phyloP scores from a whole-genome alignment of 805 yeast genomes.

The Suhomyces sp. region DNA sequence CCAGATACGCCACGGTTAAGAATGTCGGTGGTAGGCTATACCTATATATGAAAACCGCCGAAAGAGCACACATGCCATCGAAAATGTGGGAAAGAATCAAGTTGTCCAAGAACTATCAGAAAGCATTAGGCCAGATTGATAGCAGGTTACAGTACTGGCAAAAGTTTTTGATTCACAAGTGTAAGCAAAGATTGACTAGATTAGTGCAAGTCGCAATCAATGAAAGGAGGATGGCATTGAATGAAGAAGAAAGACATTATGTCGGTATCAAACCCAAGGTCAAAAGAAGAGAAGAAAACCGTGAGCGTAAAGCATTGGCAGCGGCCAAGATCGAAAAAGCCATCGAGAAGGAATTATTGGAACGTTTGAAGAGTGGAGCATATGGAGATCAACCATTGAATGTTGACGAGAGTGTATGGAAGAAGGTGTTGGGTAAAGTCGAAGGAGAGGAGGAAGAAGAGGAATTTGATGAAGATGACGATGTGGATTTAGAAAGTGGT shows the following conservation, averaged over 20 bases:
- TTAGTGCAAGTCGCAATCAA: conserved; percentile 93
- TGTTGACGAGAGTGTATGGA: conserved; percentile 95
- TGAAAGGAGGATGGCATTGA: conserved; percentile 87
- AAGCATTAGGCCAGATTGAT: conserved; percentile 86
- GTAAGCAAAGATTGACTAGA: conserved; percentile 94
- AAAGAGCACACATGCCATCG: conserved; percentile 93
- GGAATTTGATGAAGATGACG: conserved; percentile 52
- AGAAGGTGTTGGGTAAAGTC: conserved; percentile 77
- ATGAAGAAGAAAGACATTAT: conserved; percentile 88
- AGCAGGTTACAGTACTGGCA: conserved; percentile 90
- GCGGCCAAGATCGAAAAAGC: conserved; percentile 97
- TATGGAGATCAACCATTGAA: conserved; percentile 97
- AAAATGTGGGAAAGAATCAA: conserved; percentile 94
- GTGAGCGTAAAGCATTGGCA: conserved; percentile 94
- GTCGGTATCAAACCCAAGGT: conserved; percentile 94
- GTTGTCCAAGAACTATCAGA: conserved; percentile 82
- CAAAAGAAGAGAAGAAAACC: conserved; percentile 85
- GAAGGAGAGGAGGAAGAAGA: conserved; percentile 57
- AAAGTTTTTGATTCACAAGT: conserved; percentile 82
- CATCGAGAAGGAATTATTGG: conserved; percentile 91
- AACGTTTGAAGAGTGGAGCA: conserved; percentile 94
- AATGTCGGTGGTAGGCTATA: conserved; percentile 76
- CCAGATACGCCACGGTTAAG: conserved; percentile 85
- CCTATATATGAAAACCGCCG: conserved; percentile 94
- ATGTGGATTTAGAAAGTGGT: conserved; percentile 50